These are phyloP conservation scores for Metschnikowia gelsemii DNA, from an alignment of 805 yeast genomes.

Conservation along the genomic window DNA sequence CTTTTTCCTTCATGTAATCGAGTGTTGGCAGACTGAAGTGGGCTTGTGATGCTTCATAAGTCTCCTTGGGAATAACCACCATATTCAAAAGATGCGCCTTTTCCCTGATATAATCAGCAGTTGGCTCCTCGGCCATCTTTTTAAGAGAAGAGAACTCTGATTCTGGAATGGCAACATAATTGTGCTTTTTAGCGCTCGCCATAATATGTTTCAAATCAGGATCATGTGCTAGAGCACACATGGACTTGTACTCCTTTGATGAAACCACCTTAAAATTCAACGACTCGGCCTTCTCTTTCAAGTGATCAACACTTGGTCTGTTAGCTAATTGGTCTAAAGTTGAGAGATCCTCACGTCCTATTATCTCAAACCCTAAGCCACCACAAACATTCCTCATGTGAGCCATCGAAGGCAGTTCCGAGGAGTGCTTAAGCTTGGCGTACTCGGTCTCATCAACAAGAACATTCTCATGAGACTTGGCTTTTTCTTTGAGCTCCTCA, in stretches of 20 bases:
- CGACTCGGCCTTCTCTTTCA: slow-evolving; percentile 15
- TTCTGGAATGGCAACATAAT: slow-evolving; percentile 1
- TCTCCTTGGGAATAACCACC: slow-evolving; percentile 8
- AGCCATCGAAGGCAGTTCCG: slow-evolving; percentile 30
- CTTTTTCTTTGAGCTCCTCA: slow-evolving; percentile 13
- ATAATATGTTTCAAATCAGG: slow-evolving; percentile 21
- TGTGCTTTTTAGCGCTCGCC: slow-evolving; percentile 12
- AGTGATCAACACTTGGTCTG: slow-evolving; percentile 19
- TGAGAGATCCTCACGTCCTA: slow-evolving; percentile 8
- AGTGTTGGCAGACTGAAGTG: slow-evolving; percentile 3
- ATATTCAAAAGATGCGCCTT: slow-evolving; percentile 6
- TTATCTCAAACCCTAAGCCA: slow-evolving; percentile 13
- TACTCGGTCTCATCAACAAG: slow-evolving; percentile 6
- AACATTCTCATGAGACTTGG: slow-evolving; percentile 1
- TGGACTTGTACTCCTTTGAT: slow-evolving; percentile 2
- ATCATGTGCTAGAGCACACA: slow-evolving; percentile 17
- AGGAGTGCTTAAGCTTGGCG: slow-evolving; percentile 23
- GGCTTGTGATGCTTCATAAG: slow-evolving; percentile 1
- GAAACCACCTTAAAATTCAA: slow-evolving; percentile 7
- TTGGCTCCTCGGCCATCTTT: slow-evolving; percentile 9
- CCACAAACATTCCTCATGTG: slow-evolving; percentile 19
- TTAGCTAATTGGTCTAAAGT: slow-evolving; percentile 18
- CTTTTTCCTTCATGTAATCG: slow-evolving; percentile 7
- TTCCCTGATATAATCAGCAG: slow-evolving; percentile 5
- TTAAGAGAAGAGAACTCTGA: not conserved